These are phyloP conservation scores for Starmera pachycereana DNA, from an alignment of 805 yeast genomes.

Conservation along the genomic window DNA sequence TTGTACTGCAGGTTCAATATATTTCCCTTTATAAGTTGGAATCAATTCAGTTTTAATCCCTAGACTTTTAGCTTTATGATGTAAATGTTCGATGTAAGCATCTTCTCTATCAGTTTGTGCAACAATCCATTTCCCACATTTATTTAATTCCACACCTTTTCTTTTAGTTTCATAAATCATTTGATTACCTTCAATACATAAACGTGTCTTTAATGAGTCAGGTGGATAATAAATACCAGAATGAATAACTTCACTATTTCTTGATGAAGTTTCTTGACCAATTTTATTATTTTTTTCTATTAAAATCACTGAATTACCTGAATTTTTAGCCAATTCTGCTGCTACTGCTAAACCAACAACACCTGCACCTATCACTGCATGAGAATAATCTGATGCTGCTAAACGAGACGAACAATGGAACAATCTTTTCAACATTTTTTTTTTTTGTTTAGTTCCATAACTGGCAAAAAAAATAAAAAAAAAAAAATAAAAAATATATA, in stretches of 20 bases:
- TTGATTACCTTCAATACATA: constrained; percentile 70
- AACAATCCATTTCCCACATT: constrained; percentile 81
- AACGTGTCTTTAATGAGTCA: constrained; percentile 50
- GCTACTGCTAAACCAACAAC: constrained; percentile 78
- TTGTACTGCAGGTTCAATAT: constrained; percentile 53
- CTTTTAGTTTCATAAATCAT: constrained; percentile 40
- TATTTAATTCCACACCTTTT: constrained; percentile 44
- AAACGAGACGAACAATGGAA: constrained; percentile 8
- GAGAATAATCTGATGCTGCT: constrained; percentile 42
- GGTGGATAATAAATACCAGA: constrained; percentile 81
- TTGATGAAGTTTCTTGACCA: constrained; percentile 79
- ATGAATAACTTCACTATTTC: constrained; percentile 90
- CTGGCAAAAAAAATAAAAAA: not conserved
- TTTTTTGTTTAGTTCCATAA: not conserved
- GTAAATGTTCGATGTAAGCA: constrained; percentile 45
- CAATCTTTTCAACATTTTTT: not conserved
- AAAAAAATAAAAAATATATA: too few relatives aligned
- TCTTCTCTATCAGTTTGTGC: constrained; percentile 65
- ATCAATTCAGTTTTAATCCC: constrained; percentile 54
- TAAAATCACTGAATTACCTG: constrained; percentile 45
- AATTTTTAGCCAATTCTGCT: constrained; percentile 43
- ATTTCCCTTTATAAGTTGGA: constrained; percentile 30
- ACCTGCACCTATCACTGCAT: constrained; percentile 76
- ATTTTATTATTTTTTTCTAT: constrained; percentile 56
- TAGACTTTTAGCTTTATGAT: constrained; percentile 35